These are phyloP conservation scores for Eucalyptus rudis DNA, from an alignment of 345 rosid genomes.

Conservation along the genomic window DNA sequence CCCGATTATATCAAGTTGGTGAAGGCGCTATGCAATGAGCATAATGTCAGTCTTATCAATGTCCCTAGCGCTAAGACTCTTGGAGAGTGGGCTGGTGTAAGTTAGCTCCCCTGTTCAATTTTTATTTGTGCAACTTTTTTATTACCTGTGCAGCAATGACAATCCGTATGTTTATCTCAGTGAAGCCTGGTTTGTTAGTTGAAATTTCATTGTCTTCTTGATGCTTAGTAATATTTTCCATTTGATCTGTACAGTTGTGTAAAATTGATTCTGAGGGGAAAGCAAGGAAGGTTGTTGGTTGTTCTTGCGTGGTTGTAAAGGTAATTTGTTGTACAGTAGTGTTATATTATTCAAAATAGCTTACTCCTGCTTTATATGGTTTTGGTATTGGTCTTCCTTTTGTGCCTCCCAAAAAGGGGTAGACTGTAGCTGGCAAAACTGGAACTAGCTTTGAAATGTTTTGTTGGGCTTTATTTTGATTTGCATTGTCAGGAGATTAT, in stretches of 20 bases:
- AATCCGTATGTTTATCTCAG: not conserved
- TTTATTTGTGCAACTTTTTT: not conserved
- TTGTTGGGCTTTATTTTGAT: not conserved
- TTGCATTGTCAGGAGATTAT: not conserved
- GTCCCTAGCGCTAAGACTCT: conserved; percentile 84
- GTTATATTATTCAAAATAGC: not conserved
- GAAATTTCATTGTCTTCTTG: too few relatives aligned
- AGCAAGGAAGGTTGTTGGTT: conserved; percentile 81
- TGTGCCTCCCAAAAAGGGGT: not conserved
- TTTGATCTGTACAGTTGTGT: conserved; percentile 34
- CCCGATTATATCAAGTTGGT: conserved; percentile 76
- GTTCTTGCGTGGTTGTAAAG: conserved; percentile 82
- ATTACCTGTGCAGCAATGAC: not conserved
- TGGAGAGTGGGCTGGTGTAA: conserved; percentile 94
- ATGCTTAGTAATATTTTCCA: not conserved
- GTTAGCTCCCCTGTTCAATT: conserved; percentile 2
- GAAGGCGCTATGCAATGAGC: conserved; percentile 74
- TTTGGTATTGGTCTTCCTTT: not conserved
- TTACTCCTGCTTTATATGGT: not conserved
- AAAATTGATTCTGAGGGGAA: conserved; percentile 86
- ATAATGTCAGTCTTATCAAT: conserved; percentile 44
- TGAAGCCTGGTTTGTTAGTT: not conserved
- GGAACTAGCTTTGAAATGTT: not conserved
- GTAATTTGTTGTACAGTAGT: conserved; percentile 2
- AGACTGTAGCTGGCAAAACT: not conserved